Base-by-base conservation (phyloP, 805 yeast species). In the Candida maesae region DNA sequence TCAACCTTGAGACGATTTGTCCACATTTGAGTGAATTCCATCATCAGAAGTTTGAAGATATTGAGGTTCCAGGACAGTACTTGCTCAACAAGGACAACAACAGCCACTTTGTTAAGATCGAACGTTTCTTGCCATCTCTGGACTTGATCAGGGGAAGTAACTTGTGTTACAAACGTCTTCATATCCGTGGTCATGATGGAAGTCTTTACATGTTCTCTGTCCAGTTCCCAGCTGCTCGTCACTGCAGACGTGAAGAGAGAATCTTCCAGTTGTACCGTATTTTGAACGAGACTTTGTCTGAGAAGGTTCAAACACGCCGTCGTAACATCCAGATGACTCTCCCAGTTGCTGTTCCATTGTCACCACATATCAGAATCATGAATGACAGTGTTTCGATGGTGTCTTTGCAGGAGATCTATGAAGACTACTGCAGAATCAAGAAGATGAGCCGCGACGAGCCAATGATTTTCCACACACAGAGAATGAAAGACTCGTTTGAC, bases 11-110 rank as follows among this genome's bases (percentile, higher is more conserved):
- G 64, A 79, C 89, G 42, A 71, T 93, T 47, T 89, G 97, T 55
- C 96, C 98, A 13, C 98, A 91, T 53, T 71, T 93, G 61, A 84
- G 95, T 59, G 96, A 90, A 59, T 93, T 95, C 78, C 99, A 93
- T 64, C 96, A 93, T 61, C 98, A 93, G 61, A 91, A 89, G 64
- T 93, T 93, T 59, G 99, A 93, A 61, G 99, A 93, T 36, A 87
- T 93, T 44, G 99, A 93, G 61, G 81, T 93, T 44, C 99, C 99
- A 0, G 99, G 99, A 2, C 99, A 93, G 59, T 93, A 93, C 57
- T 67, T 90, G 58, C 70, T 88, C 66, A 85, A 87, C 60, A 84
- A 82, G 59, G 98, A 91, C 55, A 88, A 75, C 61, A 91, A 87
- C 59, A 63, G 77, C n/a, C 96, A 91, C 61, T 95, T 93, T 60